phyloP scores from a whole-genome alignment of 2,329 filamentous ascomycete genomes.

The Fusarium subglutinans region DNA sequence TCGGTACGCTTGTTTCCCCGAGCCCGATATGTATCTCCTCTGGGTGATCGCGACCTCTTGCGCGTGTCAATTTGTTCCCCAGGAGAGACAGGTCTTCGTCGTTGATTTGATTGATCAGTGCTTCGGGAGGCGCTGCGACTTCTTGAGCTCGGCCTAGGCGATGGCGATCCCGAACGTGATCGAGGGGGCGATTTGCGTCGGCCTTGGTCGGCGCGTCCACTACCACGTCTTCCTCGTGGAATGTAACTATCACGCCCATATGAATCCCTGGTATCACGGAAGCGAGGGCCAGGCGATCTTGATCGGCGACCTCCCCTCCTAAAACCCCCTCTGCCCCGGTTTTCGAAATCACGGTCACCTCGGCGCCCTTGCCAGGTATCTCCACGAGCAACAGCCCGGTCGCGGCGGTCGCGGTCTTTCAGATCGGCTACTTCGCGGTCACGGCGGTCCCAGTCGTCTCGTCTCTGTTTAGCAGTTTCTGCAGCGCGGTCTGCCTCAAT shows the following conservation, averaged over 20 bases:
- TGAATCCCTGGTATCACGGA: constrained; percentile 54
- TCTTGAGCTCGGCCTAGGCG: constrained; percentile 48
- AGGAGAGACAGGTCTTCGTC: constrained; percentile 48
- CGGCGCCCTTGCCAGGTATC: constrained; percentile 65
- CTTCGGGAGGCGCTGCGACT: constrained; percentile 45
- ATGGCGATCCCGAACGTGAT: constrained; percentile 49
- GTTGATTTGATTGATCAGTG: constrained; percentile 46
- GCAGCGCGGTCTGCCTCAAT: constrained; percentile 84
- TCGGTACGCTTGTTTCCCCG: constrained; percentile 35
- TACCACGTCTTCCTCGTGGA: constrained; percentile 57
- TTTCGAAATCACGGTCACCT: constrained; percentile 60
- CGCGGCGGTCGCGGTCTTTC: constrained; percentile 70
- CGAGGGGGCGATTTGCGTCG: constrained; percentile 40
- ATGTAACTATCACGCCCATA: constrained; percentile 64
- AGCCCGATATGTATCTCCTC: constrained; percentile 41
- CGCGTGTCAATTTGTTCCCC: constrained; percentile 46
- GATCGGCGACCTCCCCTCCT: constrained; percentile 58
- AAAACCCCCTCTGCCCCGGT: constrained; percentile 54
- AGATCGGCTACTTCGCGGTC: constrained; percentile 76
- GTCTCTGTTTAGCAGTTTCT: constrained; percentile 75
- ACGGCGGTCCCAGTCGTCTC: constrained; percentile 75
- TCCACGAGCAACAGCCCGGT: constrained; percentile 60
- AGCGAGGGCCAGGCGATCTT: constrained; percentile 57
- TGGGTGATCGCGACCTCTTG: constrained; percentile 54
- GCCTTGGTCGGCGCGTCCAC: constrained; percentile 54